These are phyloP conservation scores for Talaromyces liani DNA, from an alignment of 495 filamentous ascomycete genomes.

Conservation along the genomic window DNA sequence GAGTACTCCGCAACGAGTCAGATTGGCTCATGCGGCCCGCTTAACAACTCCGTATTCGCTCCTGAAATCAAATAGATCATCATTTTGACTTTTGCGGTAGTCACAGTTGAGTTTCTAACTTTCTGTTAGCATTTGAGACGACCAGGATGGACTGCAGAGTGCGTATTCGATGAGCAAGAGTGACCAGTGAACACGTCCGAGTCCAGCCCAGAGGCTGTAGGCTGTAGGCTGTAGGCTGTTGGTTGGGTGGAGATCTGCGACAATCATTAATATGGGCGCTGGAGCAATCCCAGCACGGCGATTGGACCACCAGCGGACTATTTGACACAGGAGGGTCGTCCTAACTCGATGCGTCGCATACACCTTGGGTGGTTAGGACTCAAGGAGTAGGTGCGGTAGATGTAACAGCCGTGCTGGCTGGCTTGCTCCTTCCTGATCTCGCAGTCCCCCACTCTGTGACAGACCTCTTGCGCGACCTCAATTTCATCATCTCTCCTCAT, in stretches of 20 bases:
- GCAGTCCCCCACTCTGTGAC: background rate
- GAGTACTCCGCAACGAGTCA: background rate
- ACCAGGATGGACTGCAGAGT: too few species aligned
- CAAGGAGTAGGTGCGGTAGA: background rate
- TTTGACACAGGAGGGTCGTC: background rate
- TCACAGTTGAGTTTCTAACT: background rate
- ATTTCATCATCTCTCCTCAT: background rate
- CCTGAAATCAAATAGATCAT: background rate
- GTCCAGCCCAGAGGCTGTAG: background rate
- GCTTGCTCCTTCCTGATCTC: background rate
- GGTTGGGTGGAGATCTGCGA: background rate
- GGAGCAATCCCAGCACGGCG: background rate
- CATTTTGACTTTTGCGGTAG: background rate
- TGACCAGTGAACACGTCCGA: background rate
- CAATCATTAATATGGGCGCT: background rate
- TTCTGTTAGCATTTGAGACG: background rate
- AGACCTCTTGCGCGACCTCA: background rate
- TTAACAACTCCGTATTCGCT: background rate
- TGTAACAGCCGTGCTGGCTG: background rate
- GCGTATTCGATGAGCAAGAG: background rate
- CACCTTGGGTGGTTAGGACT: too few species aligned
- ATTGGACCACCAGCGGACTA: background rate
- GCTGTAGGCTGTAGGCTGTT: background rate
- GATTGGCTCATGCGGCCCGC: background rate
- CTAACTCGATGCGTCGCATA: conserved; percentile 1